A percentile compares a stretch with the other conserved stretches of the same genome.
Conservation (phyloP, 2,329 filamentous ascomycete species). For the Exserohilum turcica region DNA sequence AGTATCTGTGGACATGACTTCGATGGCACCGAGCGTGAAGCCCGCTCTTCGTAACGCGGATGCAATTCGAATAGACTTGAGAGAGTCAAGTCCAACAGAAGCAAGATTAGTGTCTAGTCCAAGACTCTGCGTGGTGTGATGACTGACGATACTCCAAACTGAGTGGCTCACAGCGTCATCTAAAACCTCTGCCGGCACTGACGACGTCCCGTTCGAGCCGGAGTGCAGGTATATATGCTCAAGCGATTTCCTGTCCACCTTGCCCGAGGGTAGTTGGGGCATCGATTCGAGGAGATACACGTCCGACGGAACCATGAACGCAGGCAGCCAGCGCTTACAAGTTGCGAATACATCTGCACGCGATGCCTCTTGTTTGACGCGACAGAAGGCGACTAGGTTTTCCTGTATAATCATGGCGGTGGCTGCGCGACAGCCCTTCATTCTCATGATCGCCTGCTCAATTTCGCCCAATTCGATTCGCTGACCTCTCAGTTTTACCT, state of each 20-base stretch:
- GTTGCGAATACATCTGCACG: conserved; percentile 57
- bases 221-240: conserved; percentile 59
- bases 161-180: conserved; percentile 21
- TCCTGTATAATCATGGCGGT: conserved; percentile 70
- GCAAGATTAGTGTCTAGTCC: conserved; percentile 53
- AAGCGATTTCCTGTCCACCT: conserved; percentile 73
- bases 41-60: conserved; percentile 65
- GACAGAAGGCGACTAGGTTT: conserved; percentile 75
- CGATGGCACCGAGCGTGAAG: conserved; percentile 61
- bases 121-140: conserved; percentile 50
- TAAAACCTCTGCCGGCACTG: conserved; percentile 8
- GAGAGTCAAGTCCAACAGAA: conserved; percentile 68
- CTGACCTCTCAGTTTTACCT: conserved; percentile 86
- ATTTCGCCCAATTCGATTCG: conserved; percentile 74
- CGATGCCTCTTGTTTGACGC: conserved; percentile 55
- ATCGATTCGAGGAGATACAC: conserved; percentile 68
- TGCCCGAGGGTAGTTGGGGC: conserved; percentile 80
- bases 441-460: conserved; percentile 42
- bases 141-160: conserved; percentile 51
- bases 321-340: conserved; percentile 77
- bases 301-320: conserved; percentile 82
- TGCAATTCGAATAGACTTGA: conserved; percentile 66
- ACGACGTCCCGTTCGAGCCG: conserved; percentile 17
- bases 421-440: conserved; percentile 61
- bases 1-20: conserved; percentile 64